Conservation (phyloP, 768 basidiomycete genomes). For the Thelephora aurantiotincta region DNA sequence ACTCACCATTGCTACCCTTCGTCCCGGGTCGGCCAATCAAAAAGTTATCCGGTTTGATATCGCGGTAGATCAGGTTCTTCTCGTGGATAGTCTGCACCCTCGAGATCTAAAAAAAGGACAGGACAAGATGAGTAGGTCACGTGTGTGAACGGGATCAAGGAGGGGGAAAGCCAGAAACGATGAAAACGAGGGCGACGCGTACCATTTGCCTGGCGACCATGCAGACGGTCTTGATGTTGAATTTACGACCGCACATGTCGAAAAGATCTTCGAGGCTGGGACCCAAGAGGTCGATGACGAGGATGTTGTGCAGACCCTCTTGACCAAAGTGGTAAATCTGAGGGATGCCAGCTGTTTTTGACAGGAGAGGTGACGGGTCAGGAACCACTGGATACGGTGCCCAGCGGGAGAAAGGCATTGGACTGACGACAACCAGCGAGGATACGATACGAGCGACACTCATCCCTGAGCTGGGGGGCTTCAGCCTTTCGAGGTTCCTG, state of each 20-base stretch:
- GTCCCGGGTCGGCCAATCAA: constrained; percentile 89
- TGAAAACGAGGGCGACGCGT: constrained; percentile 11
- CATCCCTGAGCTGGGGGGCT: constrained; percentile 94
- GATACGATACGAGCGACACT: constrained; percentile 94
- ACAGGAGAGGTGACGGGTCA: constrained; percentile 2
- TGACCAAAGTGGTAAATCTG: constrained; percentile 99
- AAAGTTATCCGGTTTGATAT: constrained; percentile 99
- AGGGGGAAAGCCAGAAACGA: constrained; percentile 3
- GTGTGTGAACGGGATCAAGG: not conserved
- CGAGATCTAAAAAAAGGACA: constrained; percentile 44
- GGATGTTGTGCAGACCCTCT: constrained; percentile 95
- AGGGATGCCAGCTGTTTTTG: constrained; percentile 73
- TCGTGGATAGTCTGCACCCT: constrained; percentile 98
- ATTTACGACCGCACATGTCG: constrained; percentile 98
- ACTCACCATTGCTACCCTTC: constrained; percentile 71
- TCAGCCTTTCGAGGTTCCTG: constrained; percentile 89
- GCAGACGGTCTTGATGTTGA: constrained; percentile 95
- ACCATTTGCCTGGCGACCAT: constrained; percentile 99
- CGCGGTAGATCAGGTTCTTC: constrained; percentile 98
- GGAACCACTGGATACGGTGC: constrained; percentile 10
- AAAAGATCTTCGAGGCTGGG: constrained; percentile 96
- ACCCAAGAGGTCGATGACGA: constrained; percentile 95
- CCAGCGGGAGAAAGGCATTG: constrained; percentile 1
- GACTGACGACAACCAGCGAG: constrained; percentile 69
- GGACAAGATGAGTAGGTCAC: not conserved